phyloP scores from a whole-genome alignment of 1,284 basidiomycete species.

The Melampsora occidentalis region DNA sequence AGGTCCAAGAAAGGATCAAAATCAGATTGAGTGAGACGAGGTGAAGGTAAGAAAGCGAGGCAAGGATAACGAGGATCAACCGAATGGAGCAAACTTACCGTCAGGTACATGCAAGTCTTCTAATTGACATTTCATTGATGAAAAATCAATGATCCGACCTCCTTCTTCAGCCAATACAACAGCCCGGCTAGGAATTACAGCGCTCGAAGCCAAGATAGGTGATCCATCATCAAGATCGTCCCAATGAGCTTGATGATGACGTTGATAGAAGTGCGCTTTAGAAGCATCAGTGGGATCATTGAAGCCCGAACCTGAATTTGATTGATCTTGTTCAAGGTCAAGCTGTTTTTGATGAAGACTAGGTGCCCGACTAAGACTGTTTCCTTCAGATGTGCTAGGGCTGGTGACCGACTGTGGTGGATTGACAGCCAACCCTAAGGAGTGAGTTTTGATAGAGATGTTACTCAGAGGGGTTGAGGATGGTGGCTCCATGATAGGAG shows the following conservation, averaged over 20 bases:
- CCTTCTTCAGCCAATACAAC: conserved; percentile 34
- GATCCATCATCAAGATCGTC: conserved; percentile 38
- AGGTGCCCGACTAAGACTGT: too few species aligned
- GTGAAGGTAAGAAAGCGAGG: background rate
- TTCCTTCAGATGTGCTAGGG: background rate
- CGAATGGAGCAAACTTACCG: conserved; percentile 2
- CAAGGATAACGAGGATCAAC: background rate
- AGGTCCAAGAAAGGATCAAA: background rate
- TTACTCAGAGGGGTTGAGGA: background rate
- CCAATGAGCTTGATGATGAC: conserved; percentile 25
- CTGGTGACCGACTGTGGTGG: background rate
- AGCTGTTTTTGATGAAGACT: too few species aligned
- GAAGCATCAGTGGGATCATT: background rate
- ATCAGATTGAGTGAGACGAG: background rate
- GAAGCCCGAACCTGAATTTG: too few species aligned
- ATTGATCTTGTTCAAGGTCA: too few species aligned
- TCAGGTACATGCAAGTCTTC: conserved; percentile 22
- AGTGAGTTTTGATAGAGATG: conserved; percentile 13
- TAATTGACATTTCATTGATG: conserved; percentile 7
- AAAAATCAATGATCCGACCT: conserved; percentile 32
- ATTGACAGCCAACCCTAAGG: too few species aligned
- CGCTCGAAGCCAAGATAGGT: conserved; percentile 7
- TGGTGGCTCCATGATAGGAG: too few species aligned
- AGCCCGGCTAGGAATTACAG: conserved; percentile 31
- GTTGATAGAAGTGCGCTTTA: conserved; percentile 23